These are phyloP conservation scores for Candida multigemmis DNA, from an alignment of 805 yeast genomes.

Conservation along the genomic window DNA sequence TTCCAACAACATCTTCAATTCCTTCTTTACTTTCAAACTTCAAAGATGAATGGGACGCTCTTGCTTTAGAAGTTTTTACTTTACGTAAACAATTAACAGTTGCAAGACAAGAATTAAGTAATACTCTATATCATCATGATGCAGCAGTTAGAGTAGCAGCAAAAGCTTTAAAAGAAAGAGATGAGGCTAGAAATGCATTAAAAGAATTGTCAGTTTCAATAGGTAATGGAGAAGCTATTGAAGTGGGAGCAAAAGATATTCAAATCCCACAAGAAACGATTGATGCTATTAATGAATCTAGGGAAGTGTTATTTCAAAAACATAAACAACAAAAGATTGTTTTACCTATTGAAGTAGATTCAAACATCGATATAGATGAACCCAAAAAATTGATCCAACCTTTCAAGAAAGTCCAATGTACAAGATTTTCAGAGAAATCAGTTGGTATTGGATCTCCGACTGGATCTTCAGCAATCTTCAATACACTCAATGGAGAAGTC, in stretches of 20 bases:
- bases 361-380: constrained; percentile 6
- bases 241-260: constrained; percentile 1
- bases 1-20: constrained; percentile 52
- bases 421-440: constrained; percentile 1
- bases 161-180: constrained; percentile 62
- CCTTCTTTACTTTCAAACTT: constrained; percentile 69
- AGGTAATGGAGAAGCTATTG: constrained; percentile 11
- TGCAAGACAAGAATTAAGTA: constrained; percentile 63
- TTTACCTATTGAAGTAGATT: constrained; percentile 9
- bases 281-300: constrained; percentile 9
- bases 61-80: constrained; percentile 71
- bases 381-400: constrained; percentile 4
- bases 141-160: constrained; percentile 88
- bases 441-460: constrained; percentile 7
- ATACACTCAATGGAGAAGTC: constrained; percentile 3
- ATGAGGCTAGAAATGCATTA: constrained; percentile 61
- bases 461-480: constrained; percentile 6
- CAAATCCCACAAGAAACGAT: constrained; percentile 1
- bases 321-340: constrained; percentile 26
- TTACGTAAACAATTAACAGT: constrained; percentile 62
- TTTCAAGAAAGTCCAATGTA: constrained; percentile 5
- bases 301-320: constrained; percentile 21
- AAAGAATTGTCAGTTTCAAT: constrained; percentile 41
- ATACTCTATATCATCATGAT: constrained; percentile 76
- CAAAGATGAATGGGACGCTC: constrained; percentile 86